Evolutionary conservation across 1,284 basidiomycete species (phyloP).

Genomic region (Boletellus deceptivus): DNA sequence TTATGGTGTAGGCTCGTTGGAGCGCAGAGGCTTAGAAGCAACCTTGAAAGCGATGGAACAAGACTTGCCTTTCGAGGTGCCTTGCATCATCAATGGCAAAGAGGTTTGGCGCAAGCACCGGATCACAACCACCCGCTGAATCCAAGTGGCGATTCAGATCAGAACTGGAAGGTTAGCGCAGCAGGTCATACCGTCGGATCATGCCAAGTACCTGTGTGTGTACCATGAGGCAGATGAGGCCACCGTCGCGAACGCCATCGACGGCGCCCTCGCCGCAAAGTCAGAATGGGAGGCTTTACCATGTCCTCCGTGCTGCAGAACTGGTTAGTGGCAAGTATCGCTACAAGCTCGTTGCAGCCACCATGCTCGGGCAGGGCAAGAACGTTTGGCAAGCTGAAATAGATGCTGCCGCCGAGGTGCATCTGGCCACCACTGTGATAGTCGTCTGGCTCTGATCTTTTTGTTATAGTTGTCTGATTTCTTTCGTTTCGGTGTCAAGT

Average conservation of each 20-base stretch:
- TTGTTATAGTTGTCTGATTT: conserved; percentile 79
- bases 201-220: conserved; percentile 76
- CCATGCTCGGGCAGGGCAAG: conserved; percentile 98
- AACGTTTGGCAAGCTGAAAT: conserved; percentile 99
- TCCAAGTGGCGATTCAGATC: conserved; percentile 47
- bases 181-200: conserved; percentile 83
- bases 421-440: neutral
- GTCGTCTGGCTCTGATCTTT: conserved; percentile 1
- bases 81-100: conserved; percentile 90
- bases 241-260: conserved; percentile 79
- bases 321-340: conserved; percentile 93
- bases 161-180: conserved; percentile 80
- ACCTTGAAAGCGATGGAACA: conserved; percentile 82
- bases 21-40: conserved; percentile 74
- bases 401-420: conserved; percentile 95
- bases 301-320: conserved; percentile 96
- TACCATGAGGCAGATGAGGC: conserved; percentile 89
- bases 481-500: conserved; percentile 95
- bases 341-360: conserved; percentile 93
- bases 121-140: conserved; percentile 4
- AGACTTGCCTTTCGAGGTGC: conserved; percentile 86
- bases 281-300: conserved; percentile 90
- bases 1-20: conserved; percentile 80
- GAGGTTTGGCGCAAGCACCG: conserved; percentile 50
- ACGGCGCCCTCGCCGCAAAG: conserved; percentile 86